These are phyloP conservation scores for Termitomyces sp. DNA, from an alignment of 768 basidiomycete species.

Conservation along the genomic window DNA sequence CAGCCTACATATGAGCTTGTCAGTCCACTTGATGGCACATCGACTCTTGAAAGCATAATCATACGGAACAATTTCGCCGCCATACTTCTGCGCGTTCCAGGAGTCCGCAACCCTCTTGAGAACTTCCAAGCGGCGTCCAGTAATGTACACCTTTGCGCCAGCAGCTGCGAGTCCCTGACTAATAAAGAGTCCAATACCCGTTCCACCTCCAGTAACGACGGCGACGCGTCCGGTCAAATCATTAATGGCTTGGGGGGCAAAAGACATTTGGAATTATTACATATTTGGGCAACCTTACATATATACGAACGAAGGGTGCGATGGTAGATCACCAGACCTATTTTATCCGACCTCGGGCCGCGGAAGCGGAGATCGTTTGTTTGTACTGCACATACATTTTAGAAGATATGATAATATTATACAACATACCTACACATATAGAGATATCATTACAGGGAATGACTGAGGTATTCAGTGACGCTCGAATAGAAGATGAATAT, in stretches of 20 bases:
- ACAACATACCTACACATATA: not conserved
- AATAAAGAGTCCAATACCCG: constrained; percentile 59
- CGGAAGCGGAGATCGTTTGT: not conserved
- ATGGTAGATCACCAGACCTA: not conserved
- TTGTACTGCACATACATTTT: too few species aligned
- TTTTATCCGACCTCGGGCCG: not conserved
- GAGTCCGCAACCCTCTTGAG: constrained; percentile 49
- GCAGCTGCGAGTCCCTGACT: constrained; percentile 67
- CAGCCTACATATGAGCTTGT: constrained; percentile 28
- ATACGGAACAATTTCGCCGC: constrained; percentile 56
- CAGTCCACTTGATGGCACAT: not conserved
- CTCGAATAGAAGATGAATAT: not conserved
- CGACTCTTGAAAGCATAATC: constrained; percentile 6
- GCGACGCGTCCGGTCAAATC: constrained; percentile 55
- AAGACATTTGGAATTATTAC: constrained; percentile 18
- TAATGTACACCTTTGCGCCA: constrained; percentile 79
- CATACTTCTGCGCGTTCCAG: constrained; percentile 37
- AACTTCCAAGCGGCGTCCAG: constrained; percentile 60
- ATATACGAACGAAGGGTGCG: not conserved
- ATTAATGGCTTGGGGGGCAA: constrained; percentile 32
- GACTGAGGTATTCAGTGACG: not conserved
- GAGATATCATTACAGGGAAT: not conserved
- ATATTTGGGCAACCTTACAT: constrained; percentile 7
- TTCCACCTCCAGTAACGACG: constrained; percentile 49
- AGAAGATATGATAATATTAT: too few species aligned